These are phyloP conservation scores for Flaveria brownii DNA, from an alignment of 129 eudicot species.

Conservation along the genomic window DNA sequence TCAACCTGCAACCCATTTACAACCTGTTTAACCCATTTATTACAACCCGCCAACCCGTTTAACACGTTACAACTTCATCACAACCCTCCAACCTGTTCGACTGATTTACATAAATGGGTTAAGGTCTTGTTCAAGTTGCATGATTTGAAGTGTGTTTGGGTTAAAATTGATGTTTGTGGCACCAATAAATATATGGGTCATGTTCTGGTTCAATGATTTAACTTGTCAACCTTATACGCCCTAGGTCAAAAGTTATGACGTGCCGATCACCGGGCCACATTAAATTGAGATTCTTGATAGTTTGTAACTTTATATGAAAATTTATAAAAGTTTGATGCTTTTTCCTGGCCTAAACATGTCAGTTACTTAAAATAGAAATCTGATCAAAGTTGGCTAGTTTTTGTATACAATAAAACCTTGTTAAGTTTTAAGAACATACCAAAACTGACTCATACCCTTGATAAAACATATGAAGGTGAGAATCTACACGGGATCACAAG, in stretches of 20 bases:
- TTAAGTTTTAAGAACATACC: not conserved
- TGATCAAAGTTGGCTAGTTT: not conserved
- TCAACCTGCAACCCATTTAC: not conserved
- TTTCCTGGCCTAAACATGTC: not conserved
- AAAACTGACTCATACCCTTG: slow-evolving; percentile 24
- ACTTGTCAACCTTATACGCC: not conserved
- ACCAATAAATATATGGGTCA: not conserved
- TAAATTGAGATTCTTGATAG: not conserved
- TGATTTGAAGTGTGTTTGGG: not conserved
- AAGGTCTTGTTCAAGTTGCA: not conserved
- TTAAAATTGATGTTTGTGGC: not conserved
- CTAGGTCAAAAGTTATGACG: not conserved
- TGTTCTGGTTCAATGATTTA: not conserved
- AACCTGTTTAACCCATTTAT: not conserved
- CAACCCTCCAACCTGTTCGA: not conserved
- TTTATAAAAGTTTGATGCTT: not conserved
- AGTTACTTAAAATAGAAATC: not conserved
- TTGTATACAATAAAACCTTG: not conserved
- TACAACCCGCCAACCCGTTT: not conserved
- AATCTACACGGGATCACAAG: slow-evolving; percentile 71
- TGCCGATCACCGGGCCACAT: no score
- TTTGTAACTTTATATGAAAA: not conserved
- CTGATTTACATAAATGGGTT: not conserved
- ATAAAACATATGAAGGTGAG: slow-evolving; percentile 60
- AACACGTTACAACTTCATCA: not conserved